Conservation (phyloP, 768 basidiomycete genomes). For the Pleurotus cornucopiae region DNA sequence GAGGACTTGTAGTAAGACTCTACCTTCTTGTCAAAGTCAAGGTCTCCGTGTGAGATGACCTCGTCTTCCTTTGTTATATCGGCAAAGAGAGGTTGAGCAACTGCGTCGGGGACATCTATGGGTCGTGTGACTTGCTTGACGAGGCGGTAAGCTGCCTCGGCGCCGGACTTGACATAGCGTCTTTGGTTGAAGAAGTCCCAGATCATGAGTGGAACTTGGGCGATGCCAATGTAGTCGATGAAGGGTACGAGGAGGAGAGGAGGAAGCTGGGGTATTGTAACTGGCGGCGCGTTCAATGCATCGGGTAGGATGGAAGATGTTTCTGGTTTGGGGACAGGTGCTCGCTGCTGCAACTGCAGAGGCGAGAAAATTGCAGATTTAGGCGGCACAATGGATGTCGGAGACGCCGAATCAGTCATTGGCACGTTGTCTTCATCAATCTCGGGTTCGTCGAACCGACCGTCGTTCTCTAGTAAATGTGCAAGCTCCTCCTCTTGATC, state of each 20-base stretch:
- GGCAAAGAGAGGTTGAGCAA: conserved; percentile 16
- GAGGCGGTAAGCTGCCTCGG: conserved; percentile 76
- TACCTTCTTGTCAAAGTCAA: conserved; percentile 66
- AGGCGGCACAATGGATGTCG: conserved; percentile 15
- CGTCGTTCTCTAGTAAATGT: conserved; percentile 63
- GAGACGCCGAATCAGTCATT: conserved; percentile 13
- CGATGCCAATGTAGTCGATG: conserved; percentile 74
- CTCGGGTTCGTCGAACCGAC: conserved; percentile 70
- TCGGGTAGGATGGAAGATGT: conserved; percentile 9
- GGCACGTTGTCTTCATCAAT: conserved; percentile 13
- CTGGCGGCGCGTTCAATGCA: conserved; percentile 44
- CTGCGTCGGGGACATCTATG: conserved; percentile 34
- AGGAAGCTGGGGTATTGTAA: conserved; percentile 65
- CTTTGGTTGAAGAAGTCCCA: conserved; percentile 92
- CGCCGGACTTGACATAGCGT: conserved; percentile 71
- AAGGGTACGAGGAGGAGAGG: conserved; percentile 77
- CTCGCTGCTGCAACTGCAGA: conserved; percentile 8
- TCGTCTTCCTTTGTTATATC: conserved; percentile 18
- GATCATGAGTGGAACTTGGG: conserved; percentile 84
- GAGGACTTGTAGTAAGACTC: conserved; percentile 73
- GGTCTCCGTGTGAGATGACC: conserved; percentile 42
- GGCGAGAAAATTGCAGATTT: conserved; percentile 16
- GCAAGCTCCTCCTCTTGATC: conserved; percentile 73
- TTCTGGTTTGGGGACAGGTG: not conserved
- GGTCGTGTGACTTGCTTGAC: conserved; percentile 61